A percentile compares a stretch with the other conserved stretches of the same genome.
Conservation (phyloP, 257 asterid genomes). For the Solanum etuberosum region DNA sequence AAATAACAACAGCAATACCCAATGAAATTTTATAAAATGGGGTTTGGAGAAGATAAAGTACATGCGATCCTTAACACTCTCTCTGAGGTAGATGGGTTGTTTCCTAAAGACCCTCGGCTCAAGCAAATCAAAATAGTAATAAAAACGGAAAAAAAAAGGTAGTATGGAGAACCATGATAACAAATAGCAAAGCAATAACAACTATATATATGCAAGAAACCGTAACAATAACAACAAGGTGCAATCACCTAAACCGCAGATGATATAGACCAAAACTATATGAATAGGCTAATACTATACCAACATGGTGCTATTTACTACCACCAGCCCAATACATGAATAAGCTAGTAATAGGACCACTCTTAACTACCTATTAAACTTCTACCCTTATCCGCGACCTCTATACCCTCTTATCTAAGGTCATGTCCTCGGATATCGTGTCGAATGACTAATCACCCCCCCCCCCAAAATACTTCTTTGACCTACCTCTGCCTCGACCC, state of each 20-base stretch:
- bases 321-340: neutral
- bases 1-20: neutral
- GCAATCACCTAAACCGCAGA: no score
- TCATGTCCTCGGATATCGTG: neutral
- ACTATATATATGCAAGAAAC: no score
- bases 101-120: neutral
- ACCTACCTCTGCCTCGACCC: neutral
- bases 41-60: neutral
- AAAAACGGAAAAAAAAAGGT: no score
- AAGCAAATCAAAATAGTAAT: neutral
- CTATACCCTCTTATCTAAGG: neutral
- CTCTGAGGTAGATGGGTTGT: neutral
- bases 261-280: no score
- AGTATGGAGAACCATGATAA: neutral
- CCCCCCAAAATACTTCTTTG: neutral
- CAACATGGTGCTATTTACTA: neutral
- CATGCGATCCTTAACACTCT: accelerated
- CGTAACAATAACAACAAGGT: no score
- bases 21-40: no score
- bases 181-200: no score
- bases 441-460: neutral
- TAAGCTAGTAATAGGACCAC: neutral
- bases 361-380: no score
- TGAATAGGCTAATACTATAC: neutral
- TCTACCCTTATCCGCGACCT: no score